phyloP scores from a whole-genome alignment of 1,284 basidiomycete species.

The Cryptococcus depauperatus region DNA sequence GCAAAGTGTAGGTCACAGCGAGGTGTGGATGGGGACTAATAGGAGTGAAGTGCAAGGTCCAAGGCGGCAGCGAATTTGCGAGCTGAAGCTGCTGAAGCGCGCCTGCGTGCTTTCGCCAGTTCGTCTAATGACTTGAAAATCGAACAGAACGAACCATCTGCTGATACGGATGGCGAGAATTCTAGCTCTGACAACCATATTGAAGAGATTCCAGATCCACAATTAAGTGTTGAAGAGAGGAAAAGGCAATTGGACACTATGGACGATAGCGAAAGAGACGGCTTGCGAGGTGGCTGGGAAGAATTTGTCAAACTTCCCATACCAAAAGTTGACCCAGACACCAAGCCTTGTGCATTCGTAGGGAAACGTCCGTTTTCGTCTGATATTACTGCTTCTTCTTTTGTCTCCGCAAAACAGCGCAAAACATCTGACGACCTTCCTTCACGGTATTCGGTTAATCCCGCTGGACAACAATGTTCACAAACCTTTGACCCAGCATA shows the following conservation, averaged over 20 bases:
- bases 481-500: too few species aligned
- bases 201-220: slow-evolving; percentile 26
- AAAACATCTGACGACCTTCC: too few species aligned
- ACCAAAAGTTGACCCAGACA: too few species aligned
- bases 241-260: slow-evolving; percentile 33
- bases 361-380: too few species aligned
- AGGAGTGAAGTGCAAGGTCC: slow-evolving; percentile 27
- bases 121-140: slow-evolving; percentile 8
- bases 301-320: slow-evolving; percentile 14
- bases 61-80: slow-evolving; percentile 36
- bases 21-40: not conserved
- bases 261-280: slow-evolving; percentile 28
- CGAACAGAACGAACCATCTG: not conserved
- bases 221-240: slow-evolving; percentile 20
- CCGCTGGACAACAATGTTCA: too few species aligned
- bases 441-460: too few species aligned
- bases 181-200: slow-evolving; percentile 7
- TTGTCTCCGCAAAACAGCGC: too few species aligned
- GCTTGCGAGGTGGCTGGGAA: slow-evolving; percentile 31
- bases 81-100: slow-evolving; percentile 34
- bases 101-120: slow-evolving; percentile 20
- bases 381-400: too few species aligned
- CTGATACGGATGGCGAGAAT: not conserved
- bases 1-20: slow-evolving; percentile 28
- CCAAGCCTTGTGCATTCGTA: too few species aligned